phyloP scores from a whole-genome alignment of 495 filamentous ascomycete species.

The Chaetomium fimeti region DNA sequence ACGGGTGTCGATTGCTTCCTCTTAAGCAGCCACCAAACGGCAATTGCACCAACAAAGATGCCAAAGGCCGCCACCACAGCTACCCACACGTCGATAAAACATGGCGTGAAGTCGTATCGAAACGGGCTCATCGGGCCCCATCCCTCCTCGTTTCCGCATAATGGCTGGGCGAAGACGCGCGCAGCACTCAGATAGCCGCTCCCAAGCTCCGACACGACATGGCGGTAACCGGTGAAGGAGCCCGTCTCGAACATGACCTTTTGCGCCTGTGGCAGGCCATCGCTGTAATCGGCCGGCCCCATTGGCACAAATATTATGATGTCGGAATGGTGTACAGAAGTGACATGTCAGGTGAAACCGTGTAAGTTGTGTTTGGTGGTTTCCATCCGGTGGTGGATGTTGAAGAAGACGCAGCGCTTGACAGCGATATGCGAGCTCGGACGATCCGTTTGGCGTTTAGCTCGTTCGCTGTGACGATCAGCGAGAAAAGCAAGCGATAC shows the following conservation, averaged over 20 bases:
- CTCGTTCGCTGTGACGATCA: neutral
- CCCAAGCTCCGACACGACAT: conserved; percentile 38
- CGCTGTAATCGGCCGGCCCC: conserved; percentile 27
- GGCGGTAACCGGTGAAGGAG: conserved; percentile 53
- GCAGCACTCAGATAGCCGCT: conserved; percentile 49
- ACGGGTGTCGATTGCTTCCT: conserved; percentile 64
- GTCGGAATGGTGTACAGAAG: conserved; percentile 14
- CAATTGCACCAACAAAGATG: conserved; percentile 69
- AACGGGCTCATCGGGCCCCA: conserved; percentile 88
- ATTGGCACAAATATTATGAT: conserved; percentile 32
- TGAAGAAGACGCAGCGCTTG: neutral
- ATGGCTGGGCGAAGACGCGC: conserved; percentile 53
- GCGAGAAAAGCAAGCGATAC: neutral
- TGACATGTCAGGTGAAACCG: conserved; percentile 31
- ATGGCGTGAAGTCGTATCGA: conserved; percentile 91
- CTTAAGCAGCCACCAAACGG: conserved; percentile 64
- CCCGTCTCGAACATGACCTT: conserved; percentile 51
- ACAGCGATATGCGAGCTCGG: neutral
- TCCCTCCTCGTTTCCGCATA: conserved; percentile 85
- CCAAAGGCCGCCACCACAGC: conserved; percentile 73
- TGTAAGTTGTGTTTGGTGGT: neutral
- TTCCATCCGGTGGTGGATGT: neutral
- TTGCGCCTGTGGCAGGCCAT: conserved; percentile 32
- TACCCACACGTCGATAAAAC: conserved; percentile 88
- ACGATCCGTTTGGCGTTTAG: neutral